phyloP scores from a whole-genome alignment of 2,329 filamentous ascomycete species.

The Colletotrichum sp. region DNA sequence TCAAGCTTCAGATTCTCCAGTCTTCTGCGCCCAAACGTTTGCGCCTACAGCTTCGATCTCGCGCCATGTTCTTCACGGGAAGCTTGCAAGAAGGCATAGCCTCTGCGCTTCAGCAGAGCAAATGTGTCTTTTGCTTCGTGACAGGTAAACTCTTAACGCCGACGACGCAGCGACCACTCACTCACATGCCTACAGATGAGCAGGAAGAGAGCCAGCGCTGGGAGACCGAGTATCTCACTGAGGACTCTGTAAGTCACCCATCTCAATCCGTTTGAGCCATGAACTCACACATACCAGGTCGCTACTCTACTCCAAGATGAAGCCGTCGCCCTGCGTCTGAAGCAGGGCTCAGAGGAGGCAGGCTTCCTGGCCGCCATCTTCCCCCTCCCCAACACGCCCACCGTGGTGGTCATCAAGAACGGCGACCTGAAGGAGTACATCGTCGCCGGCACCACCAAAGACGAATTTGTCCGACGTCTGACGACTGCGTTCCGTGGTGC shows the following conservation, averaged over 20 bases:
- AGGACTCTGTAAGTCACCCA: conserved; percentile 53
- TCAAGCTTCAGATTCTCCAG: not conserved
- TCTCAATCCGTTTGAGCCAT: not conserved
- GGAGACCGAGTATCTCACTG: conserved; percentile 72
- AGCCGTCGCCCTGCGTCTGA: conserved; percentile 73
- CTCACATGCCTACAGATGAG: conserved; percentile 57
- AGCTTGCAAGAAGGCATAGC: conserved; percentile 82
- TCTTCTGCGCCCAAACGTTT: not conserved
- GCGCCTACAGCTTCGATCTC: not conserved
- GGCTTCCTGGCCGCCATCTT: conserved; percentile 83
- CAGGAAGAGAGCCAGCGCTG: conserved; percentile 72
- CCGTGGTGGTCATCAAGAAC: conserved; percentile 80
- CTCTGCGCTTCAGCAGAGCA: conserved; percentile 74
- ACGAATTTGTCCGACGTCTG: conserved; percentile 69
- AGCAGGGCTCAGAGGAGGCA: conserved; percentile 79
- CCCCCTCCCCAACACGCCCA: conserved; percentile 78
- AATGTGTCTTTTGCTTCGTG: conserved; percentile 86
- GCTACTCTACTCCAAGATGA: conserved; percentile 36
- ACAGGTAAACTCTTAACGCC: conserved; percentile 58
- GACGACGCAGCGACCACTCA: not conserved
- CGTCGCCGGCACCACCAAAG: conserved; percentile 64
- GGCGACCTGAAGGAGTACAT: conserved; percentile 81
- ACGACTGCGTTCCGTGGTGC: conserved; percentile 34
- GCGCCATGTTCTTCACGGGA: conserved; percentile 80
- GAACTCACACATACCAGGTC: not conserved